A percentile compares a stretch with the other conserved stretches of the same genome.
phyloP scores from a whole-genome alignment of 1,139 yeast genomes.

The Scheffersomyces illinoinensis region DNA sequence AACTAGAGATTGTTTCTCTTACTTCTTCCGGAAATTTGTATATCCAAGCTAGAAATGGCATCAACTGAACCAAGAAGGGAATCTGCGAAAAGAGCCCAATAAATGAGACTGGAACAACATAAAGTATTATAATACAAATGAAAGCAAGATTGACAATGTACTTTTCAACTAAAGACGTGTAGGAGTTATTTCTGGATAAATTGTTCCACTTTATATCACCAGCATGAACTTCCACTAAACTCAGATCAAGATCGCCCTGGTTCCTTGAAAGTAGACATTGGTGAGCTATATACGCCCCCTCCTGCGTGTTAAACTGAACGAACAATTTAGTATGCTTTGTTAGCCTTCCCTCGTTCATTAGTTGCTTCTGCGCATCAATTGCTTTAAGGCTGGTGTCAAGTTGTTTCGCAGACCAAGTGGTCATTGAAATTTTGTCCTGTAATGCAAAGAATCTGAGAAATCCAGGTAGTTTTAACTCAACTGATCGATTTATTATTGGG shows the following conservation, averaged over 20 bases:
- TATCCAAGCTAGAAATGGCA: constrained; percentile 57
- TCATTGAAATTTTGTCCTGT: constrained; percentile 20
- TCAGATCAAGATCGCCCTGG: constrained; percentile 43
- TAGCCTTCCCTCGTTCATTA: constrained; percentile 17
- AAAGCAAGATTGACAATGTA: constrained; percentile 44
- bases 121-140: constrained; percentile 51
- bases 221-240: constrained; percentile 54
- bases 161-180: constrained; percentile 33
- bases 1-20: constrained; percentile 53
- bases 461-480: constrained; percentile 32
- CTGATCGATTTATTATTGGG: constrained; percentile 26
- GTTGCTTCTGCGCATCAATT: constrained; percentile 24
- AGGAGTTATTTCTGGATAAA: constrained; percentile 35
- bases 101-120: constrained; percentile 73
- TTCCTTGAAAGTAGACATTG: constrained; percentile 51
- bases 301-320: constrained; percentile 49
- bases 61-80: constrained; percentile 53
- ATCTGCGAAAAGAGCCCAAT: constrained; percentile 67
- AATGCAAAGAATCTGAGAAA: constrained; percentile 24
- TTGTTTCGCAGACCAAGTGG: constrained; percentile 29
- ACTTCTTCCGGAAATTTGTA: constrained; percentile 53
- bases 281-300: constrained; percentile 53
- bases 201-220: constrained; percentile 63
- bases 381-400: constrained; percentile 17
- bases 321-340: constrained; percentile 45